A percentile compares a stretch with the other conserved stretches of the same genome.
phyloP scores from a whole-genome alignment of 1,284 basidiomycete species.

The Apiotrichum veenhuisii region DNA sequence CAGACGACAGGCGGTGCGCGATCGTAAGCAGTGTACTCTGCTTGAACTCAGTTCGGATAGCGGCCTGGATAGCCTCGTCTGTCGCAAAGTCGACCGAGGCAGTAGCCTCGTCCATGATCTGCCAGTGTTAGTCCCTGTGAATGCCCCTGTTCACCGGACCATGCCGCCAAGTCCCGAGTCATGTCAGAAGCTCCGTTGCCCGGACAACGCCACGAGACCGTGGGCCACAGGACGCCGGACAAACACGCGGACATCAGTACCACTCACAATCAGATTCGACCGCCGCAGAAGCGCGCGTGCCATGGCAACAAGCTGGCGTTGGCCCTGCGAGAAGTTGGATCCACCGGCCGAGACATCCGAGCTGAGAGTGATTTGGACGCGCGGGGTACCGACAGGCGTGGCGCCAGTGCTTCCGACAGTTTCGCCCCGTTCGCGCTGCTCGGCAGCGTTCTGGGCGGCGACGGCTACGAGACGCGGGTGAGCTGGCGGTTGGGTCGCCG shows the following conservation, averaged over 20 bases:
- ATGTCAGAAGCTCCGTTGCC: neutral
- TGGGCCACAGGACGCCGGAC: neutral
- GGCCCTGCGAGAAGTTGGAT: constrained; percentile 78
- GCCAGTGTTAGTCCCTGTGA: constrained; percentile 4
- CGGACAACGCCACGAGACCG: neutral
- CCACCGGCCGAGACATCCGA: constrained; percentile 74
- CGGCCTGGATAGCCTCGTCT: constrained; percentile 64
- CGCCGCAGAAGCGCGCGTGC: constrained; percentile 66
- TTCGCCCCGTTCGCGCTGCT: neutral
- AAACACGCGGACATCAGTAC: neutral
- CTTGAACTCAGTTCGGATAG: constrained; percentile 74
- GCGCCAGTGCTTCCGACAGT: neutral
- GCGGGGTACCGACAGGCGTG: constrained; percentile 3
- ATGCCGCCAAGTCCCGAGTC: neutral
- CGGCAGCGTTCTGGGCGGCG: constrained; percentile 19
- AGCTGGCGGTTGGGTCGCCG: neutral
- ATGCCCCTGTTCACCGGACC: neutral
- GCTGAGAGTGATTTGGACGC: constrained; percentile 59
- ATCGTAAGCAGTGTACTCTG: constrained; percentile 76
- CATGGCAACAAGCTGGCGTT: constrained; percentile 71
- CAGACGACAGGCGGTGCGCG: constrained; percentile 68
- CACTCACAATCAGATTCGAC: constrained; percentile 61
- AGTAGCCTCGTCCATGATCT: constrained; percentile 77
- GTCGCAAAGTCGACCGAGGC: constrained; percentile 75
- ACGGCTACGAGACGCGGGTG: constrained; percentile 21